Percentiles rank a stretch among this genome's conserved stretches.
Evolutionary conservation across 2,329 filamentous ascomycete species (phyloP).

Genomic region (Basipetospora sp.): DNA sequence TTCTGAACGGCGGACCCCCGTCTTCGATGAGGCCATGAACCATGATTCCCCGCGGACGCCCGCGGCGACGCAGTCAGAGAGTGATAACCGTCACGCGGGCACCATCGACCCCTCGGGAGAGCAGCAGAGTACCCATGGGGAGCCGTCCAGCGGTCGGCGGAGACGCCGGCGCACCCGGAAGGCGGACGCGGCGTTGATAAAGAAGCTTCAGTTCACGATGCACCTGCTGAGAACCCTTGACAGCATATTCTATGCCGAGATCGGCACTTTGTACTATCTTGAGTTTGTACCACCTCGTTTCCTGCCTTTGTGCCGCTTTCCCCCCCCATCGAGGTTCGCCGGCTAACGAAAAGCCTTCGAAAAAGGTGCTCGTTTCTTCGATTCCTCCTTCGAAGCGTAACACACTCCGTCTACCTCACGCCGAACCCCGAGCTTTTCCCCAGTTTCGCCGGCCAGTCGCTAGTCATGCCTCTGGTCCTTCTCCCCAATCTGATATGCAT

Average conservation of each 20-base stretch:
- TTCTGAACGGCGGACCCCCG: background rate
- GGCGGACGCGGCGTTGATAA: constrained; percentile 30
- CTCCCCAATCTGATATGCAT: constrained; percentile 46
- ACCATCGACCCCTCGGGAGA: background rate
- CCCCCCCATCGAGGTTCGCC: too few species aligned
- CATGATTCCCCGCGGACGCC: constrained; percentile 32
- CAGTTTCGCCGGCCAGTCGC: constrained; percentile 39
- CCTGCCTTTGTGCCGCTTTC: background rate
- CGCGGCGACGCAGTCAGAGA: constrained; percentile 14
- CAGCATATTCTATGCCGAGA: constrained; percentile 47
- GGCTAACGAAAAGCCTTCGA: constrained; percentile 9
- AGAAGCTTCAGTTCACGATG: constrained; percentile 46
- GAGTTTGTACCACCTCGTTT: constrained; percentile 34
- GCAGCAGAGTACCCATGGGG: too few species aligned
- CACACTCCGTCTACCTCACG: constrained; percentile 49
- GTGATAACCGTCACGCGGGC: constrained; percentile 1
- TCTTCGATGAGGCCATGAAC: constrained; percentile 28
- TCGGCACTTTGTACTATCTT: constrained; percentile 55
- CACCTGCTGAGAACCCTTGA: constrained; percentile 48
- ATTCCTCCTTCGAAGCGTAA: constrained; percentile 41
- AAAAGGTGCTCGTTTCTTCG: constrained; percentile 54
- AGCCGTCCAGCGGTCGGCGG: constrained; percentile 9
- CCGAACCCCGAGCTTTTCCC: constrained; percentile 44
- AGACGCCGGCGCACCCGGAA: constrained; percentile 23
- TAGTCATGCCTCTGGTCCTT: constrained; percentile 44